phyloP scores from a whole-genome alignment of 164 flowering plant genomes.

The Nymphaea thermarum region DNA sequence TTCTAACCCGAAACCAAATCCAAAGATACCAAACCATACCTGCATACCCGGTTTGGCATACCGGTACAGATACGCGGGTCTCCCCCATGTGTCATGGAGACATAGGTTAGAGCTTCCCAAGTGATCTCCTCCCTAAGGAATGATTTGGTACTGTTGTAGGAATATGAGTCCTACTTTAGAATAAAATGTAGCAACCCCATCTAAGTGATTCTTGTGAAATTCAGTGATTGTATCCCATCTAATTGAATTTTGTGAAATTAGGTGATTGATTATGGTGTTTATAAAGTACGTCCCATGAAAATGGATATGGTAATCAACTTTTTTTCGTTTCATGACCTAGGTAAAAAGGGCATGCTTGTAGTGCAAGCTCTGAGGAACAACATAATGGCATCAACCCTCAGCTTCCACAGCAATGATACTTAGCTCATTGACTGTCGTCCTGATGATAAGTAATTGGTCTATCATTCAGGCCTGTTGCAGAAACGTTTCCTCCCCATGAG shows the following conservation, averaged over 20 bases:
- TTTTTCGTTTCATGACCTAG: slow-evolving; percentile 30
- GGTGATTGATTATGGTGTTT: not conserved
- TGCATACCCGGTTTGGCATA: too few species aligned
- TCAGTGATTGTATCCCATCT: not conserved
- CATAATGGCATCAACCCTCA: slow-evolving; percentile 89
- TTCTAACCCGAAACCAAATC: too few species aligned
- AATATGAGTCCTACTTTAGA: too few species aligned
- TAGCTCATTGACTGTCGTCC: slow-evolving; percentile 55
- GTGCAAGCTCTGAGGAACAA: slow-evolving; percentile 77
- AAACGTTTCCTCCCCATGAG: slow-evolving; percentile 13
- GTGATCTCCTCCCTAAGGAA: too few species aligned
- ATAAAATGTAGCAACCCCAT: too few species aligned
- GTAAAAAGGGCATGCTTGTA: slow-evolving; percentile 62
- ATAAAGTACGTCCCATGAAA: not conserved
- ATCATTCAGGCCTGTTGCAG: not conserved
- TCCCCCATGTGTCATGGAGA: too few species aligned
- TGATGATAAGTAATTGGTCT: slow-evolving; percentile 30
- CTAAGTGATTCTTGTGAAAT: too few species aligned
- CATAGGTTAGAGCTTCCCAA: too few species aligned
- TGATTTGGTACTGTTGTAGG: too few species aligned
- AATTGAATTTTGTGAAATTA: too few species aligned
- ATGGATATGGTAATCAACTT: not conserved
- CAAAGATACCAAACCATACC: too few species aligned
- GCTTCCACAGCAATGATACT: slow-evolving; percentile 78
- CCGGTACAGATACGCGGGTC: too few species aligned